phyloP scores from a whole-genome alignment of 805 yeast species.

The Metschnikowia sp. region DNA sequence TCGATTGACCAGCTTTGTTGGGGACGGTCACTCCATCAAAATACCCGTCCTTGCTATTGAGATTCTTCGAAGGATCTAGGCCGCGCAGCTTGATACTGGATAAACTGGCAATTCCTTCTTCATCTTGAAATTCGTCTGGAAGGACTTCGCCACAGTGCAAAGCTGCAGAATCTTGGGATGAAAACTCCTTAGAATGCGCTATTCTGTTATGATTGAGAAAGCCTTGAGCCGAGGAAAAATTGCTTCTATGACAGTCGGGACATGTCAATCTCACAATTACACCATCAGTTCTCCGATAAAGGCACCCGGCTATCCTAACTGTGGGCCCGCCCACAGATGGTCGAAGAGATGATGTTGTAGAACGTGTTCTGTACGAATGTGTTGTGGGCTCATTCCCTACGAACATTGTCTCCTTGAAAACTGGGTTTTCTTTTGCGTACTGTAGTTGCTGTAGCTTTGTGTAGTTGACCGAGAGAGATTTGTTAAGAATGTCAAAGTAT shows the following conservation, averaged over 20 bases:
- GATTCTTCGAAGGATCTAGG: conserved; percentile 41
- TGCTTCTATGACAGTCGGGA: conserved; percentile 61
- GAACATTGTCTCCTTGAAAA: conserved; percentile 14
- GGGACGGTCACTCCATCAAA: conserved; percentile 24
- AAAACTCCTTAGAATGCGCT: conserved; percentile 67
- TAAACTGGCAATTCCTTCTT: conserved; percentile 43
- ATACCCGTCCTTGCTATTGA: conserved; percentile 36
- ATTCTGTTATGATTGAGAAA: conserved; percentile 73
- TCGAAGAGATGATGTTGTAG: conserved; percentile 51
- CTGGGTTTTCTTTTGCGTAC: conserved; percentile 12
- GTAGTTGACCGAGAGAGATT: conserved; percentile 32
- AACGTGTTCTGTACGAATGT: conserved; percentile 45
- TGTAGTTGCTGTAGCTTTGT: conserved; percentile 23
- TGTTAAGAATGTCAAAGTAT: conserved; percentile 37
- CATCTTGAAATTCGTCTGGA: conserved; percentile 55
- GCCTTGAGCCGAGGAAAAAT: conserved; percentile 78
- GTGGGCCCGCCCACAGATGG: conserved; percentile 34
- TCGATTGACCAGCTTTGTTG: too few relatives aligned
- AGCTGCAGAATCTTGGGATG: conserved; percentile 74
- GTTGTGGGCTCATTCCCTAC: conserved; percentile 9
- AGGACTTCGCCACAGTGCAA: conserved; percentile 58
- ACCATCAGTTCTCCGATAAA: conserved; percentile 68
- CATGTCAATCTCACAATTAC: conserved; percentile 66
- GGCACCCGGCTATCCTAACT: conserved; percentile 40
- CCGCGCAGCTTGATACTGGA: conserved; percentile 31